Conservation (phyloP, 2,329 filamentous ascomycete species). For the Lachnum nothofagi region DNA sequence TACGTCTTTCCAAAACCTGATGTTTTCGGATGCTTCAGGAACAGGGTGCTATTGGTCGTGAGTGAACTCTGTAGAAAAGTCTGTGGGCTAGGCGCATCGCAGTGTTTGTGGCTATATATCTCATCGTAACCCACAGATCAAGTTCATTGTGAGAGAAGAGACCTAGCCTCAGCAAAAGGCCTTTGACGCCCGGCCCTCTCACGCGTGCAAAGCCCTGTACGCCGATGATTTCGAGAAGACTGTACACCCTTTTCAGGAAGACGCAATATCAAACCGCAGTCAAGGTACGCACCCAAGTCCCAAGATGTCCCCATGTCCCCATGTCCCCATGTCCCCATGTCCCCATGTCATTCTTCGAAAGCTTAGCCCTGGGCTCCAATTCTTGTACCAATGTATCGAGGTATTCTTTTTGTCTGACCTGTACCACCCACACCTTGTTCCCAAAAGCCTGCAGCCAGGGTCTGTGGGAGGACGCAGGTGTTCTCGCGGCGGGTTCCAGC, state of each 20-base stretch:
- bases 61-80: neutral
- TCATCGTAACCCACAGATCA: neutral
- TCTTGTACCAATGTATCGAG: too few species aligned
- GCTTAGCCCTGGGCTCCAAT: too few species aligned
- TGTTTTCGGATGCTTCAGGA: neutral
- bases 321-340: neutral
- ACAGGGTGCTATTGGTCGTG: neutral
- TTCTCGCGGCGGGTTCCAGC: neutral
- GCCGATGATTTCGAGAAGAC: too few species aligned
- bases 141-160: neutral
- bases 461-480: neutral
- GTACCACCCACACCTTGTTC: conserved; percentile 5
- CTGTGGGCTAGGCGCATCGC: neutral
- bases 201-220: too few species aligned
- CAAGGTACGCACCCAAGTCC: too few species aligned
- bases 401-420: too few species aligned
- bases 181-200: too few species aligned
- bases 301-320: too few species aligned
- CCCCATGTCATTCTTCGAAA: too few species aligned
- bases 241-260: too few species aligned
- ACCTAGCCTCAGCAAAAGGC: neutral
- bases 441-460: neutral
- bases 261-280: too few species aligned
- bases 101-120: neutral
- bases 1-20: neutral